These are phyloP conservation scores for Colletotrichum gloeosporioides DNA, from an alignment of 2,329 filamentous ascomycete species.

Conservation along the genomic window DNA sequence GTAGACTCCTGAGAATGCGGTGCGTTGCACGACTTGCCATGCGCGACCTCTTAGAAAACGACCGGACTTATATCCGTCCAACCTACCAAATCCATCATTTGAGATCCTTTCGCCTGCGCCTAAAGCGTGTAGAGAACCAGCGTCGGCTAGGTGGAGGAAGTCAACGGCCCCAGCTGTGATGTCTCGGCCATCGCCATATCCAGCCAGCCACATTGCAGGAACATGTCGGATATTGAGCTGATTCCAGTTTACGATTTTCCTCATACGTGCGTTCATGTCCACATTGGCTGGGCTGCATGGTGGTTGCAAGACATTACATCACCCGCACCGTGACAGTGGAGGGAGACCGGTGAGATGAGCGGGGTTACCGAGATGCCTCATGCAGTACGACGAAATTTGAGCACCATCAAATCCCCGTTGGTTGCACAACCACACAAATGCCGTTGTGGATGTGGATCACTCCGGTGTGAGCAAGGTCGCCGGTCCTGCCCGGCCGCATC, in stretches of 20 bases:
- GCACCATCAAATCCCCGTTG: not conserved
- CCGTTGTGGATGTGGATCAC: not conserved
- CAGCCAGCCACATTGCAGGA: not conserved
- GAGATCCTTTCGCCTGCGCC: not conserved
- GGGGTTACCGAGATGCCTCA: not conserved
- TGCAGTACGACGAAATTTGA: not conserved
- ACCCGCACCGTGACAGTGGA: not conserved
- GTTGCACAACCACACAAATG: not conserved
- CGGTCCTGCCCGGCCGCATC: not conserved
- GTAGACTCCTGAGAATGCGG: not conserved
- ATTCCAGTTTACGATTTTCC: not conserved
- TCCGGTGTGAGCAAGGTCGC: rapidly evolving
- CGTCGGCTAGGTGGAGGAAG: not conserved
- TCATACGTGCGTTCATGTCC: not conserved
- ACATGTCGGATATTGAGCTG: not conserved
- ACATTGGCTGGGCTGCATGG: not conserved
- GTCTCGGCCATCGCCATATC: not conserved
- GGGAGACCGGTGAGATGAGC: not conserved
- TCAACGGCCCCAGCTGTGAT: not conserved
- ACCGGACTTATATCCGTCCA: not conserved
- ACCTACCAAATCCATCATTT: not conserved
- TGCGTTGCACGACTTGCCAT: not conserved
- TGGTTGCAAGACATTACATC: not conserved
- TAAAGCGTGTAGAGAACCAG: not conserved
- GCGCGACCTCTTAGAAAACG: not conserved